These are phyloP conservation scores for Calonectria henricotiae DNA, from an alignment of 2,329 filamentous ascomycete species.

Conservation along the genomic window DNA sequence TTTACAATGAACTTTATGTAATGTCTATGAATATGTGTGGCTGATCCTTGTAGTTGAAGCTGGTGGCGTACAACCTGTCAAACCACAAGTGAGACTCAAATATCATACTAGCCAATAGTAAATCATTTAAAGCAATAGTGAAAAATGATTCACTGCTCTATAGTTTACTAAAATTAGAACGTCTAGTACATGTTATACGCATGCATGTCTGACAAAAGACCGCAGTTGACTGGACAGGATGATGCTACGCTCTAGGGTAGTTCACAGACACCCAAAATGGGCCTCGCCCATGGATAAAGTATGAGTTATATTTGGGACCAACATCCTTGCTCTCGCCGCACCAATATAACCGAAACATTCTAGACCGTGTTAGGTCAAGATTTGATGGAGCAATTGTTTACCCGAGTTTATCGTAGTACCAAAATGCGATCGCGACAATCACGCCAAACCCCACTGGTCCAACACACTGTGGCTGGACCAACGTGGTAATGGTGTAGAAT, in stretches of 20 bases:
- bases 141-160: too few species aligned
- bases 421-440: neutral
- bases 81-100: too few species aligned
- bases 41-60: too few species aligned
- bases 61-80: too few species aligned
- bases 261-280: neutral
- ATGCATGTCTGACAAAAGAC: too few species aligned
- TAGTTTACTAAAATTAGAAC: too few species aligned
- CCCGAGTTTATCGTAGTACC: neutral
- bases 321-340: neutral
- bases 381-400: neutral
- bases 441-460: neutral
- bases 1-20: neutral
- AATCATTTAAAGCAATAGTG: too few species aligned
- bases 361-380: neutral
- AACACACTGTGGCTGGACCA: neutral
- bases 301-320: neutral
- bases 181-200: too few species aligned
- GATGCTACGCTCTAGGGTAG: neutral
- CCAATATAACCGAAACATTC: neutral
- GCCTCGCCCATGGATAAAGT: neutral
- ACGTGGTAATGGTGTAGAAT: neutral
- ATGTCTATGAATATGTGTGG: neutral
- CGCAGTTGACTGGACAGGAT: too few species aligned
- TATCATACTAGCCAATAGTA: too few species aligned